Base-by-base conservation (phyloP, 1,139 yeast genomes). In the Zygosaccharomyces pseudobailii region DNA sequence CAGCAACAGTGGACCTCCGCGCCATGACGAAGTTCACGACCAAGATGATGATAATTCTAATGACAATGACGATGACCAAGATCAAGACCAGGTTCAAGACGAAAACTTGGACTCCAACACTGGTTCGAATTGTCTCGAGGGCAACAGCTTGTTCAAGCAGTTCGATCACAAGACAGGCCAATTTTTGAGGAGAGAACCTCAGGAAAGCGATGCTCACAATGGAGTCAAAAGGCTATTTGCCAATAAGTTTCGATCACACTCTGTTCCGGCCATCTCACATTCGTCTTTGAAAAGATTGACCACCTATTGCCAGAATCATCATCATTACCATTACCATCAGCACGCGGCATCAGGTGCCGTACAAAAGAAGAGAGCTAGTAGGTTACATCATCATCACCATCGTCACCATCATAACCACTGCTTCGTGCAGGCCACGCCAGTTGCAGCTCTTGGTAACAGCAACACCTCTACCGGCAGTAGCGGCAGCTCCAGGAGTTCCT, bases 201-300 rank as follows among this genome's bases (percentile, higher is more conserved):
- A 17, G 31, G 17, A 10, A 22, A 23, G 23, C 5, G 31, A 23
- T 6, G 24, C 19, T 17, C 24, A n/a, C 33, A 43, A 9, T 30
- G 33, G 35, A 10, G 10, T 46, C n/a, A 38, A 27, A 30, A 48
- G 40, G 40, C 34, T 45, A 24, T 45, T 45, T n/a, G 44, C 46
- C 43, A 38, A 19, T 23, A 60, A 55, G 49, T 51, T 55, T 37
- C 56, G 68, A 44, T 63, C 68, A 6, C 60, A 61, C 43, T 64
- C 68, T 10, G 64, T 64, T 10, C 68, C 68, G 19, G 60, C 65
- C 6, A 63, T 63, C 19, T 47, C 63, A 45, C 68, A 63, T 54
- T 64, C 68, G 8, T 63, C 68, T 2, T 47, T 62, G 13, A 55
- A 60, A 41, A 58, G 59, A 45, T 44, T 62, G 39, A 52, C 62